phyloP scores from a whole-genome alignment of 495 filamentous ascomycete species.

The Penicillium desertorum region DNA sequence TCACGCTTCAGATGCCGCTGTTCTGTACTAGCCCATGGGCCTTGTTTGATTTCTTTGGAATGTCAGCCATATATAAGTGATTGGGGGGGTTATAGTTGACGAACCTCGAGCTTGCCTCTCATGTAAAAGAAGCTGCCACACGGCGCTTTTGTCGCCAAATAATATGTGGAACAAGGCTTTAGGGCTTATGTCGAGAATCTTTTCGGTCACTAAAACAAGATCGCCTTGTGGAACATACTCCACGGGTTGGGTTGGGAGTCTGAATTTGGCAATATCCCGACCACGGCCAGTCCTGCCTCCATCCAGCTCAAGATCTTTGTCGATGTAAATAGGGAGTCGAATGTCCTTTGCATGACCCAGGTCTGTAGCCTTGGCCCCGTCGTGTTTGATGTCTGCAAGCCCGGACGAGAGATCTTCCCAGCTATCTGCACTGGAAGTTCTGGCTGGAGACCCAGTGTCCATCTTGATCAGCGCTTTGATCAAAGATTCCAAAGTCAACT shows the following conservation, averaged over 20 bases:
- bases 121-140: slow-evolving; percentile 89
- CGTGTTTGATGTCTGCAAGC: slow-evolving; percentile 44
- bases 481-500: slow-evolving; percentile 60
- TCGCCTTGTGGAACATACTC: slow-evolving; percentile 80
- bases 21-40: slow-evolving; percentile 74
- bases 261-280: slow-evolving; percentile 70
- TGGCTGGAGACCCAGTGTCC: slow-evolving; percentile 60
- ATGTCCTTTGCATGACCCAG: slow-evolving; percentile 53
- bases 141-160: slow-evolving; percentile 90
- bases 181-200: slow-evolving; percentile 79
- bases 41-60: slow-evolving; percentile 65
- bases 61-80: slow-evolving; percentile 18
- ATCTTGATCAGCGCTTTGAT: slow-evolving; percentile 65
- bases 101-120: slow-evolving; percentile 74
- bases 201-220: slow-evolving; percentile 66
- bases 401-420: slow-evolving; percentile 82
- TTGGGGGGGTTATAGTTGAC: not conserved
- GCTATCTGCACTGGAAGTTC: slow-evolving; percentile 77
- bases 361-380: slow-evolving; percentile 18
- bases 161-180: slow-evolving; percentile 95
- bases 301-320: slow-evolving; percentile 58
- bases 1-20: slow-evolving; percentile 68
- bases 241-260: slow-evolving; percentile 78
- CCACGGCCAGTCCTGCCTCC: slow-evolving; percentile 36
- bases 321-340: slow-evolving; percentile 59